Conservation (phyloP, 257 asterid genomes). For the Solanum medicagineum region DNA sequence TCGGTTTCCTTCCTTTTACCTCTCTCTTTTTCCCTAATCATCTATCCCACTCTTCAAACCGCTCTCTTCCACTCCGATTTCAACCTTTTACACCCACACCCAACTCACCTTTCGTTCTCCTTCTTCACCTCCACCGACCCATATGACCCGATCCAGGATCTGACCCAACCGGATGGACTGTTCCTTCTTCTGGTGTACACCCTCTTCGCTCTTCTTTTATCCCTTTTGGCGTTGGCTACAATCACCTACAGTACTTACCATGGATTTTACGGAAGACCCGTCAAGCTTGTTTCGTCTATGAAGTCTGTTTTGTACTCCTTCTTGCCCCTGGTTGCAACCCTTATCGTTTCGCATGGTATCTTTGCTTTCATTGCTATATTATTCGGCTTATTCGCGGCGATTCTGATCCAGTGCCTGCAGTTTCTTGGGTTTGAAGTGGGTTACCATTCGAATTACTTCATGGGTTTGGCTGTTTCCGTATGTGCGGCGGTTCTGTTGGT, state of each 20-base stretch:
- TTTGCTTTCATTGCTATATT: background rate
- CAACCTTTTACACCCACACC: conserved; percentile 3
- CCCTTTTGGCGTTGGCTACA: conserved; percentile 31
- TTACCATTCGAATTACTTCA: background rate
- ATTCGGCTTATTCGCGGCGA: background rate
- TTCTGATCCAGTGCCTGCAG: background rate
- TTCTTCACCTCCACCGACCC: conserved; percentile 7
- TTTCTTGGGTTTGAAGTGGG: conserved; percentile 29
- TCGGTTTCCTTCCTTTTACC: conserved; percentile 58
- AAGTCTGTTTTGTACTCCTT: conserved; percentile 33
- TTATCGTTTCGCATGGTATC: background rate
- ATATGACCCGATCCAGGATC: conserved; percentile 10
- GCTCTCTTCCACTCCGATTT: conserved; percentile 13
- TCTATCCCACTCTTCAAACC: conserved; percentile 30
- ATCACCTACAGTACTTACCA: conserved; percentile 46
- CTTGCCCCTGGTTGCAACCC: conserved; percentile 15
- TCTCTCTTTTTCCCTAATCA: conserved; percentile 28
- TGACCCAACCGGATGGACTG: background rate
- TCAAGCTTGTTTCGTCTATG: conserved; percentile 28
- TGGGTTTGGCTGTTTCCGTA: background rate
- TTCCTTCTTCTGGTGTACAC: conserved; percentile 9
- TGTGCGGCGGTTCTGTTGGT: background rate
- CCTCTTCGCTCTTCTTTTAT: conserved; percentile 8
- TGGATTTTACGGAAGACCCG: conserved; percentile 47
- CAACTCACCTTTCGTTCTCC: conserved; percentile 8